Evolutionary conservation across 768 basidiomycete species (phyloP), one percentile per base, ranked within the genome.

Genomic region (Russula brevipes): DNA sequence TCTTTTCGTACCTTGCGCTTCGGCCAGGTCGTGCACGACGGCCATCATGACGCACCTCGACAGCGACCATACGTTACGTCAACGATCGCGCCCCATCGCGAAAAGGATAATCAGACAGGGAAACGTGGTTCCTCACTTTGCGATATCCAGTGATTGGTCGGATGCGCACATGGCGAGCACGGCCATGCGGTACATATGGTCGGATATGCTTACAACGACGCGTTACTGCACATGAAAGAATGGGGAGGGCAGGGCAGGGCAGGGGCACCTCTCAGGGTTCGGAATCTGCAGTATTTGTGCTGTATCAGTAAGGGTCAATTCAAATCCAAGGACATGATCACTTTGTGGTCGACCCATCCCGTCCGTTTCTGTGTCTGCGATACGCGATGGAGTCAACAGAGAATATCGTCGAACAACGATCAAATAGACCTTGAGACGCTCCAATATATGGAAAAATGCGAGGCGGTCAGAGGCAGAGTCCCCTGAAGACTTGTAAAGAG

Each of bases 161-260:
- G 91, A 86, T 5, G 85, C 82, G 64, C 93, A 89, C 85, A 99
- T 87, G 4, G 94, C 87, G 47, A 98, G 81, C n/a, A 98, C 73
- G 1, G 93, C 88, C 96, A 99, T 98, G 52, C 96, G 80, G 72
- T 94, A 91, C 96, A 97, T 98, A 70, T 98, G 95, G 73, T 98
- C 96, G 8, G 93, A 87, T 66, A 98, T 95, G 52, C 45, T 24
- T 53, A 14, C 36, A 38, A n/a, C 5, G 16, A 49, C 17, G 47
- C 30, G 51, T 58, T 6, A 47, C 30, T 38, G 11, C 12, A 38
- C 24, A 39, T 33, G 38, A 39, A 41, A 50, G 36, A n/a, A 44
- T 38, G n/a, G 31, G 16, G 9, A 8, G 9, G 2, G 60, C 45
- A 38, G 17, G 36, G n/a, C n/a, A n/a, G n/a, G n/a, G n/a, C n/a